Conservation (phyloP, 306 rosid genomes). For the Abrus precatorius region DNA sequence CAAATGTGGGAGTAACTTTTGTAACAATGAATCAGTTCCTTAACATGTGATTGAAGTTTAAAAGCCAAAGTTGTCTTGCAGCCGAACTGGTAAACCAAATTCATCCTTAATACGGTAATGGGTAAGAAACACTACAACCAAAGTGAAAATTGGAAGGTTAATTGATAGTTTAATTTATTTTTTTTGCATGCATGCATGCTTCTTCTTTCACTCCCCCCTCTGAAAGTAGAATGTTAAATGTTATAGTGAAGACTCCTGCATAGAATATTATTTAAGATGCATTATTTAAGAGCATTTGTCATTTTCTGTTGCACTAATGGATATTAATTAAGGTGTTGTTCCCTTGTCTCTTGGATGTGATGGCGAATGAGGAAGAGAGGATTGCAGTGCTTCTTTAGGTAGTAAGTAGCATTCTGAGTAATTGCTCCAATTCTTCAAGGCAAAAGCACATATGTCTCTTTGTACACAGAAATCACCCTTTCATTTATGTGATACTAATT, state of each 20-base stretch:
- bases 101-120: no score
- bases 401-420: conserved; percentile 41
- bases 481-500: neutral
- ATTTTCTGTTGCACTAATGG: neutral
- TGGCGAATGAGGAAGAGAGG: neutral
- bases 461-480: neutral
- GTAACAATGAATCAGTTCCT: no score
- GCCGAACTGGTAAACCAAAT: no score
- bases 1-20: no score
- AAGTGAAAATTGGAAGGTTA: no score
- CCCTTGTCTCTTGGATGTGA: conserved; percentile 41
- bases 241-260: neutral
- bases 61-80: no score
- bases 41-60: no score
- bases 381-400: conserved; percentile 43
- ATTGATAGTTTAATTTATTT: no score
- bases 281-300: neutral
- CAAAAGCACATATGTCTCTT: conserved; percentile 1
- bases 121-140: no score
- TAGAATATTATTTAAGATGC: neutral
- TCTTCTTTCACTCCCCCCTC: neutral
- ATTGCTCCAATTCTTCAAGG: conserved; percentile 38
- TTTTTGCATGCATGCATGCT: no score
- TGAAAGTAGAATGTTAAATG: neutral
- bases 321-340: conserved; percentile 31